phyloP scores from a whole-genome alignment of 1,284 basidiomycete species.

The Erythrobasidium hasegawianum region DNA sequence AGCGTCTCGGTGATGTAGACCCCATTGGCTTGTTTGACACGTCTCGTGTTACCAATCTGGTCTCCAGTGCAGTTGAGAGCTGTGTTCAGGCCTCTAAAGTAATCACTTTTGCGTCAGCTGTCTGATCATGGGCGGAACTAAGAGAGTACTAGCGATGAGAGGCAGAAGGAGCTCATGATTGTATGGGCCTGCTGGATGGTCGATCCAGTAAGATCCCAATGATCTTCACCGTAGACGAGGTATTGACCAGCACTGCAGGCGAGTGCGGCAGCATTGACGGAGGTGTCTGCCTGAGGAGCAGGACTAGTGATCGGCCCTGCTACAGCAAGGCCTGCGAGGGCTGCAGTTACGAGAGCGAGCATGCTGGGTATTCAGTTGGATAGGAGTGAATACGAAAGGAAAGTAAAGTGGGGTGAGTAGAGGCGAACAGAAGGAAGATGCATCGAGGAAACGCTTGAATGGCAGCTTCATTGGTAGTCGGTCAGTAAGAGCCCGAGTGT shows the following conservation, averaged over 20 bases:
- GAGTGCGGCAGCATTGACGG: background rate
- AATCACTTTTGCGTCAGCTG: background rate
- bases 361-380: no score
- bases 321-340: no score
- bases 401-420: no score
- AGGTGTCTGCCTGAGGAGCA: no score
- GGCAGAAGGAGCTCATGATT: background rate
- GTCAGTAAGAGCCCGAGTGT: no score
- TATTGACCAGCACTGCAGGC: background rate
- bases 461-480: no score
- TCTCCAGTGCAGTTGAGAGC: background rate
- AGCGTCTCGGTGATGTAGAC: slow-evolving; percentile 2
- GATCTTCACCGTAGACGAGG: background rate
- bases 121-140: background rate
- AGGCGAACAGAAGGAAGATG: no score
- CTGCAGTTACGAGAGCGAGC: no score
- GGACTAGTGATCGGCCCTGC: no score
- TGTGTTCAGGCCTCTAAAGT: background rate
- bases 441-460: no score
- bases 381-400: no score
- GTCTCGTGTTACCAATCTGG: background rate
- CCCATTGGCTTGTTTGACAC: background rate
- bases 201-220: background rate
- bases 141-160: background rate
- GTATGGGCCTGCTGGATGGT: background rate